A percentile compares a stretch with the other conserved stretches of the same genome.
These are phyloP conservation scores for Phytophthora tentaculata DNA, from an alignment of 352 stramenopile genomes.

Conservation along the genomic window DNA sequence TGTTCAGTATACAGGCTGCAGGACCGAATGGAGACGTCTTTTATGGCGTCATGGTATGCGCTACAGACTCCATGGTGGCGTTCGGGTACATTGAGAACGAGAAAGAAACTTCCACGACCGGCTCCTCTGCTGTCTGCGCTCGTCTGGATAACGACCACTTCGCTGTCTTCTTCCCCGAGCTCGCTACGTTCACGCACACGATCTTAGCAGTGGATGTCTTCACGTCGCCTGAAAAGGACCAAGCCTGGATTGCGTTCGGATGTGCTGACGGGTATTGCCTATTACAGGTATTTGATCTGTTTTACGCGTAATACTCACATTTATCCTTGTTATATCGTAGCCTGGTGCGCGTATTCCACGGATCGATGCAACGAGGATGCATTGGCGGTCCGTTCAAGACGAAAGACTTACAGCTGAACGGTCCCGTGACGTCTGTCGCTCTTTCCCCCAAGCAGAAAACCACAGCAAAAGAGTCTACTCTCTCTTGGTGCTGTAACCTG, in stretches of 20 bases:
- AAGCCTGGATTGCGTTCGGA: conserved; percentile 63
- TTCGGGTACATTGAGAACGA: conserved; percentile 68
- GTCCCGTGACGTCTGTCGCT: conserved; percentile 64
- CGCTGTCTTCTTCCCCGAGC: conserved; percentile 70
- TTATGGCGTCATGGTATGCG: conserved; percentile 69
- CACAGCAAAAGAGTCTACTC: background rate
- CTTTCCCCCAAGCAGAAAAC: conserved; percentile 44
- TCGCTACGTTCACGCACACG: conserved; percentile 60
- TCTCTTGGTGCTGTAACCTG: conserved; percentile 50
- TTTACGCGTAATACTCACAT: conserved; percentile 4
- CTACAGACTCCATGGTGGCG: conserved; percentile 56
- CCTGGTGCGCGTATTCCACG: conserved; percentile 59
- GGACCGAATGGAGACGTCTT: conserved; percentile 45
- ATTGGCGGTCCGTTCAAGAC: conserved; percentile 54
- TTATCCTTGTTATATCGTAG: conserved; percentile 22
- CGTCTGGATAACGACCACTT: conserved; percentile 72
- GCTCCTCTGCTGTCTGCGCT: conserved; percentile 32
- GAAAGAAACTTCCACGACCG: conserved; percentile 7
- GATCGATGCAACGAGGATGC: conserved; percentile 36
- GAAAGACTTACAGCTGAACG: conserved; percentile 63
- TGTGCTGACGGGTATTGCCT: conserved; percentile 69
- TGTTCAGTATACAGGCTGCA: conserved; percentile 54
- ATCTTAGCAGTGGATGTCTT: conserved; percentile 61
- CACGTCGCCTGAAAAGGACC: conserved; percentile 22
- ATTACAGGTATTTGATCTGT: background rate